Conservation (phyloP, 2,329 filamentous ascomycete genomes). For the Alternaria triticimaculans region DNA sequence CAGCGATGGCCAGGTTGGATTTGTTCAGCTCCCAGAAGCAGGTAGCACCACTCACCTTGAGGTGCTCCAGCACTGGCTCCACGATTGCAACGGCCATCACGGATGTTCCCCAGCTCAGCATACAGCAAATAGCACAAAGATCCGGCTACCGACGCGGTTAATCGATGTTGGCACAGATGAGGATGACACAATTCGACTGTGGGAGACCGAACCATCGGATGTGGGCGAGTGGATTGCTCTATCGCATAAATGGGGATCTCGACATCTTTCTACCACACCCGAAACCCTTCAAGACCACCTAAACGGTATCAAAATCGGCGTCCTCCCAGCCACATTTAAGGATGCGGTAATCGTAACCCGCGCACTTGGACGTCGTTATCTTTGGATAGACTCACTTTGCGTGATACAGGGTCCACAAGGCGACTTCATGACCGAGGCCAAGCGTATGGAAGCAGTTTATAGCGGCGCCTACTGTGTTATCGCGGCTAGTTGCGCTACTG, state of each 20-base stretch:
- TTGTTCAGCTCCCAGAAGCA: constrained; percentile 12
- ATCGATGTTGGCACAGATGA: constrained; percentile 14
- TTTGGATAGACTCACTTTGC: constrained; percentile 42
- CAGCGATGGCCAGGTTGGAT: constrained; percentile 13
- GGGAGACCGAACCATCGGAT: neutral
- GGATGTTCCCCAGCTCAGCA: neutral
- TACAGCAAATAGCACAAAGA: no score
- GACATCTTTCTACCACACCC: constrained; percentile 9
- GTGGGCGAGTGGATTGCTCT: constrained; percentile 20
- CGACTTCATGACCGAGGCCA: constrained; percentile 29
- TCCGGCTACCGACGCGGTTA: constrained; percentile 12
- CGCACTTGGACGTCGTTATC: constrained; percentile 17
- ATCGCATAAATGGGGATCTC: constrained; percentile 23
- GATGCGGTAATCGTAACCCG: constrained; percentile 30
- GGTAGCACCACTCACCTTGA: constrained; percentile 8
- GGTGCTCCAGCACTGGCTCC: constrained; percentile 15
- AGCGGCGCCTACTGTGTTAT: constrained; percentile 31
- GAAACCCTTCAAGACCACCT: constrained; percentile 1
- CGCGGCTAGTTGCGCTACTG: constrained; percentile 19
- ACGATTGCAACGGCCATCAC: constrained; percentile 18
- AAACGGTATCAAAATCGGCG: neutral
- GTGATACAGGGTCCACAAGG: constrained; percentile 29
- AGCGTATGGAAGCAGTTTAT: constrained; percentile 32
- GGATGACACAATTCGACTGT: neutral
- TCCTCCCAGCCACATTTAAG: constrained; percentile 24